Conservation (phyloP, 805 yeast species). For the Ogataea minuta region DNA sequence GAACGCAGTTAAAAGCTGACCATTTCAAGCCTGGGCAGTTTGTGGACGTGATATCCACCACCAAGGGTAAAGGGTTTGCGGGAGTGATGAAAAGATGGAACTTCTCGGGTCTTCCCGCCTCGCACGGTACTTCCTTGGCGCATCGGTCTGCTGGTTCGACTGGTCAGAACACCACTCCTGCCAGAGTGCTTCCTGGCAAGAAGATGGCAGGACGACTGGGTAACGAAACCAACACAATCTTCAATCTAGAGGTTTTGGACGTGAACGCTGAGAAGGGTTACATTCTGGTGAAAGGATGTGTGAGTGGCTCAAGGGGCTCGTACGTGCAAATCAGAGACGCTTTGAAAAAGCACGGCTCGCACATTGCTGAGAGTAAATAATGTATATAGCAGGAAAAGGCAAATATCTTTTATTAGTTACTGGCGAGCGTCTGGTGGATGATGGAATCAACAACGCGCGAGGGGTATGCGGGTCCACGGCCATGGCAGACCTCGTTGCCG, state of each 20-base stretch:
- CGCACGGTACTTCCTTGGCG: constrained; percentile 92
- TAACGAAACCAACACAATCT: constrained; percentile 65
- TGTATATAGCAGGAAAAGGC: neutral
- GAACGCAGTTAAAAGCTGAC: constrained; percentile 77
- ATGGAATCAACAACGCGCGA: constrained; percentile 42
- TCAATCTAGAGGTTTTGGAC: constrained; percentile 73
- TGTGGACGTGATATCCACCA: constrained; percentile 74
- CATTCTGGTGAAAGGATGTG: constrained; percentile 80
- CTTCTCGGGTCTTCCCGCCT: constrained; percentile 83
- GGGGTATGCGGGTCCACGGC: constrained; percentile 70
- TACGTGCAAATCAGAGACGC: constrained; percentile 80
- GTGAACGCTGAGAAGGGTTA: constrained; percentile 81
- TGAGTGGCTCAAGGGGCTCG: constrained; percentile 84
- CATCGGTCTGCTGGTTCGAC: constrained; percentile 97
- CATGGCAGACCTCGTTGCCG: constrained; percentile 77
- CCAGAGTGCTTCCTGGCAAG: constrained; percentile 93
- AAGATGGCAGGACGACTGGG: constrained; percentile 99
- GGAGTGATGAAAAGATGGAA: constrained; percentile 98
- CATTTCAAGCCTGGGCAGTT: constrained; percentile 80
- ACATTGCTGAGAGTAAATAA: constrained; percentile 15
- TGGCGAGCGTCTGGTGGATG: constrained; percentile 19
- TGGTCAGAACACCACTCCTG: constrained; percentile 95
- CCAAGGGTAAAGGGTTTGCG: constrained; percentile 95
- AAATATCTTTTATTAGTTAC: constrained; percentile 2
- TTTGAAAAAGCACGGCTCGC: constrained; percentile 43